phyloP scores from a whole-genome alignment of 495 filamentous ascomycete species.

The Neurospora sp. region DNA sequence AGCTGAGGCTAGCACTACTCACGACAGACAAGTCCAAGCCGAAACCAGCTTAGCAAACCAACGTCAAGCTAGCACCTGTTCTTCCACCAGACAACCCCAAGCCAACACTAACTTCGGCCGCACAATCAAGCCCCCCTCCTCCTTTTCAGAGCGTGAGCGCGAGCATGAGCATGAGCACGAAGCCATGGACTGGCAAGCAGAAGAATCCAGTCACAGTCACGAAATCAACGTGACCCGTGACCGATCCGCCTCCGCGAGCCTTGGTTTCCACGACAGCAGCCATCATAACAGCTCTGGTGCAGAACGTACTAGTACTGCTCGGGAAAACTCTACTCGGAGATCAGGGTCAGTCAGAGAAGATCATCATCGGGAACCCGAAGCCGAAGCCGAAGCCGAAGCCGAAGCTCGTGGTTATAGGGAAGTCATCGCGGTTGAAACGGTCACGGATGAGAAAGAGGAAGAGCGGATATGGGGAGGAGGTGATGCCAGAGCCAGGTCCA shows the following conservation, averaged over 20 bases:
- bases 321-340: background rate
- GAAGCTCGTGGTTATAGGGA: background rate
- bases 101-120: background rate
- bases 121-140: background rate
- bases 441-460: background rate
- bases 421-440: background rate
- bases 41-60: background rate
- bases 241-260: background rate
- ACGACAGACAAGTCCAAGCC: background rate
- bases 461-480: background rate
- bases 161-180: background rate
- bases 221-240: background rate
- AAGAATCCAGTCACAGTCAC: background rate
- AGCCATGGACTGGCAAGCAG: background rate
- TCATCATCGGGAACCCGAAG: background rate
- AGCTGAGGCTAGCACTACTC: background rate
- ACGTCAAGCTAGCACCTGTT: background rate
- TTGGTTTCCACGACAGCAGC: background rate
- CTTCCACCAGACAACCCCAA: background rate
- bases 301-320: background rate
- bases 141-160: background rate
- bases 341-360: background rate
- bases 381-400: background rate
- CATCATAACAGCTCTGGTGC: background rate
- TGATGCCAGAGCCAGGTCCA: background rate